Percentiles rank a stretch among this genome's conserved stretches.
phyloP scores from a whole-genome alignment of 2,329 filamentous ascomycete genomes.

The Alternaria tenuissima region DNA sequence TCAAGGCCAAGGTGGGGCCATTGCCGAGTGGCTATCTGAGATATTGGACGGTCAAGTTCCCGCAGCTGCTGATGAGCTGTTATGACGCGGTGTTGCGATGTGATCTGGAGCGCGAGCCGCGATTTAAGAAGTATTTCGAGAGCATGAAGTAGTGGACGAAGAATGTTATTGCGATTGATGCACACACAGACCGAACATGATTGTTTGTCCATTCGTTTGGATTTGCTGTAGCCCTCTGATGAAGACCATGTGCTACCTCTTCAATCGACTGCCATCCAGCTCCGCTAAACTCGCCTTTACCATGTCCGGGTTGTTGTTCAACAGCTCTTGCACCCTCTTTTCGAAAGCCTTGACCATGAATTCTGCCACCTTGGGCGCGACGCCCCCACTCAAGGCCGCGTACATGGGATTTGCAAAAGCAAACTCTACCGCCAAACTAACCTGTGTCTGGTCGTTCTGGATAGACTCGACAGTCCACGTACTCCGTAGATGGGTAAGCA shows the following conservation, averaged over 20 bases:
- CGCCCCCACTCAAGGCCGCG: conserved; percentile 78
- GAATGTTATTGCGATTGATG: not conserved
- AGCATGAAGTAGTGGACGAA: conserved; percentile 9
- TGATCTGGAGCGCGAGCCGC: conserved; percentile 14
- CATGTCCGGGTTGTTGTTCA: conserved; percentile 38
- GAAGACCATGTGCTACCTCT: conserved; percentile 8
- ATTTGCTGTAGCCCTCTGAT: not conserved
- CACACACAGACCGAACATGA: not conserved
- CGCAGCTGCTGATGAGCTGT: conserved; percentile 78
- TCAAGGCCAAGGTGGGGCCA: conserved; percentile 76
- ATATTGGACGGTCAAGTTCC: conserved; percentile 85
- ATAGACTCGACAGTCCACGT: conserved; percentile 69
- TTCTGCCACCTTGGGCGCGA: conserved; percentile 83
- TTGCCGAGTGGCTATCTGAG: conserved; percentile 81
- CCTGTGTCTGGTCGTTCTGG: conserved; percentile 68
- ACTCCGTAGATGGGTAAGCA: conserved; percentile 75
- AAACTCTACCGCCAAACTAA: conserved; percentile 79
- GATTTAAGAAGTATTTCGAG: conserved; percentile 19
- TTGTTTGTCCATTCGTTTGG: not conserved
- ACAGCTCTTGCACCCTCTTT: conserved; percentile 71
- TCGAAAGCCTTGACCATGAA: conserved; percentile 96
- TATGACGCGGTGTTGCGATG: conserved; percentile 60
- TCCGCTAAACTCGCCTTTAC: conserved; percentile 33
- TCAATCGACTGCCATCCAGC: conserved; percentile 38
- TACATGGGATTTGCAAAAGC: conserved; percentile 91